Conservation (phyloP, 2,329 filamentous ascomycete species). For the Microsporum audouinii region DNA sequence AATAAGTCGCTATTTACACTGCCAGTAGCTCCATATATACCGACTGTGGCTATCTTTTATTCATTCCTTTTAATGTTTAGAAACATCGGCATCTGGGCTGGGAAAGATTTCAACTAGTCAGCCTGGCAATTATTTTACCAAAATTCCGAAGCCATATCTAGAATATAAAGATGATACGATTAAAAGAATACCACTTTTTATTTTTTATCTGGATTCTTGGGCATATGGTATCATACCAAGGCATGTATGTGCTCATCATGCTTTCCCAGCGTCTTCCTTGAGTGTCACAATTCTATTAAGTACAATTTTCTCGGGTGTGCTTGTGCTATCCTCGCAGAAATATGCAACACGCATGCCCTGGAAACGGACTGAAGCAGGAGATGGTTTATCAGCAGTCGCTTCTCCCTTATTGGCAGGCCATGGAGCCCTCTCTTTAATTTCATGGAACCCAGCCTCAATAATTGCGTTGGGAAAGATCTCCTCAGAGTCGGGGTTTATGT, state of each 20-base stretch:
- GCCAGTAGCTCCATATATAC: background rate
- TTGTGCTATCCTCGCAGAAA: constrained; percentile 68
- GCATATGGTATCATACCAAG: background rate
- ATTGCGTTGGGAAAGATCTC: constrained; percentile 65
- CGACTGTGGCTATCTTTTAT: background rate
- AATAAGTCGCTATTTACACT: background rate
- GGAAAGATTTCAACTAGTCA: background rate
- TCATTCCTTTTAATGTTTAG: background rate
- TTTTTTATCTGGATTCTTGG: background rate
- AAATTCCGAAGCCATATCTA: background rate
- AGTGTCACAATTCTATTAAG: constrained; percentile 85
- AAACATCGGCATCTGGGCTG: background rate
- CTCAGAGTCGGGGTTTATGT: constrained; percentile 77
- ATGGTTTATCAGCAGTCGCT: constrained; percentile 23
- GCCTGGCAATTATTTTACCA: background rate
- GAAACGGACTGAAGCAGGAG: constrained; percentile 70
- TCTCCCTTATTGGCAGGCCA: constrained; percentile 50
- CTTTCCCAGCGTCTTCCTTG: constrained; percentile 58
- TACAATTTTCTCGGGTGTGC: constrained; percentile 65
- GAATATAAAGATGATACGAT: background rate
- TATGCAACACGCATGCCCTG: constrained; percentile 85
- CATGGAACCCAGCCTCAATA: constrained; percentile 72
- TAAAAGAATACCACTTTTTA: background rate
- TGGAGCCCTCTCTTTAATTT: constrained; percentile 60
- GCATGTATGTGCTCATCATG: background rate